Conservation (phyloP, 2,329 filamentous ascomycete species). For the Cytospora paraplurivora region DNA sequence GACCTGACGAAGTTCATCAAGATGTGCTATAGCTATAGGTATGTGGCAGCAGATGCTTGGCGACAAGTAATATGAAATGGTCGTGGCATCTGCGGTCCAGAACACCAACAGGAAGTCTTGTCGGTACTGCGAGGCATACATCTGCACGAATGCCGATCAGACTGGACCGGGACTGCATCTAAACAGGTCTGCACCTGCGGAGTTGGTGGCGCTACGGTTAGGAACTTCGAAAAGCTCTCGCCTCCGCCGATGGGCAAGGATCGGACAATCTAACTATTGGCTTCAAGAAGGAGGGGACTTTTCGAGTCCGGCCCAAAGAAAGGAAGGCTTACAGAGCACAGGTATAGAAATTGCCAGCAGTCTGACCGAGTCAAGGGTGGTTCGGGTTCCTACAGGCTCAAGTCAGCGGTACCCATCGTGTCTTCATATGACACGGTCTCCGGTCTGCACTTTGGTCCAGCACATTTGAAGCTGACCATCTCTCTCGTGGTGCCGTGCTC, state of each 20-base stretch:
- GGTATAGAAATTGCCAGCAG: neutral
- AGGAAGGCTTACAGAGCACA: slow-evolving; percentile 12
- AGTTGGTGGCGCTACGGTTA: neutral
- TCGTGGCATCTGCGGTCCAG: neutral
- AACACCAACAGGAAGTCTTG: neutral
- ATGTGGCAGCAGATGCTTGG: neutral
- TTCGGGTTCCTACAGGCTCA: neutral
- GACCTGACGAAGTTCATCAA: neutral
- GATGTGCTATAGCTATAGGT: neutral
- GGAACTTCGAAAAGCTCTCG: neutral
- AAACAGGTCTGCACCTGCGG: neutral
- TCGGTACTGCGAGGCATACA: neutral
- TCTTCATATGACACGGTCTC: neutral
- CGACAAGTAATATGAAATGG: neutral
- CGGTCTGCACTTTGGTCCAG: neutral
- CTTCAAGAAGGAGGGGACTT: neutral
- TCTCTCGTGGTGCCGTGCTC: neutral
- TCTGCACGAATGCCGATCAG: neutral
- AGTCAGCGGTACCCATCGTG: neutral
- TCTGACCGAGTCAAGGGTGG: slow-evolving; percentile 1
- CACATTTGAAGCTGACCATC: neutral
- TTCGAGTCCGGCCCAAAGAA: slow-evolving; percentile 3
- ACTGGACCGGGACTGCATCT: neutral
- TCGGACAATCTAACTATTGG: neutral
- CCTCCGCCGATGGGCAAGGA: neutral